These are phyloP conservation scores for Phytophthora sp. DNA, from an alignment of 352 stramenopile genomes.

Conservation along the genomic window DNA sequence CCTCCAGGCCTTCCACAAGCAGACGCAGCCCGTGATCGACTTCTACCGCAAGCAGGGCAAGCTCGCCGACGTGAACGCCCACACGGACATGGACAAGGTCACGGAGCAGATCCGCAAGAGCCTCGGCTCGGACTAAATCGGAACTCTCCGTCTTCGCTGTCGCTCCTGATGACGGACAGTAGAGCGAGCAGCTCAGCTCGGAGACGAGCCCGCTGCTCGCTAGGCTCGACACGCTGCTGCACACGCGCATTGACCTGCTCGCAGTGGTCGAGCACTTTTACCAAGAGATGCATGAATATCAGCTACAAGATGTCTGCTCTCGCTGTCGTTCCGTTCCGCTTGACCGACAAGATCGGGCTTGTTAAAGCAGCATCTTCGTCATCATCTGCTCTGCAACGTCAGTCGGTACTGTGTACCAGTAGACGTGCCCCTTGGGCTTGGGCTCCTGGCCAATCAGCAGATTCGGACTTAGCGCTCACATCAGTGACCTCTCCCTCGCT, in stretches of 20 bases:
- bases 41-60: constrained; percentile 89
- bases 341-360: no score
- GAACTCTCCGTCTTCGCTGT: constrained; percentile 4
- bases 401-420: neutral
- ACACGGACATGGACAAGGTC: constrained; percentile 86
- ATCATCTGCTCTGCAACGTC: no score
- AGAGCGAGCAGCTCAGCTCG: constrained; percentile 13
- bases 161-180: constrained; percentile 9
- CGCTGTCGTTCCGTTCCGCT: constrained; percentile 2
- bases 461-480: neutral
- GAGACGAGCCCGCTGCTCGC: constrained; percentile 9
- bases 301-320: constrained; percentile 20
- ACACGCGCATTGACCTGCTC: neutral
- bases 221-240: constrained; percentile 13
- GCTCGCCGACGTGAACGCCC: constrained; percentile 91
- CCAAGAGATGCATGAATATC: constrained; percentile 32
- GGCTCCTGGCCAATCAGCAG: constrained; percentile 24
- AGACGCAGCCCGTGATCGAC: constrained; percentile 97
- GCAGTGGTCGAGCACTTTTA: constrained; percentile 1
- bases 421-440: no score
- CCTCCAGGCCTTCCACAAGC: constrained; percentile 95
- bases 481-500: neutral
- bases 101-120: constrained; percentile 83
- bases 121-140: constrained; percentile 73
- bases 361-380: no score